phyloP scores from a whole-genome alignment of 257 asterid species.

The Forsythia suspensa region DNA sequence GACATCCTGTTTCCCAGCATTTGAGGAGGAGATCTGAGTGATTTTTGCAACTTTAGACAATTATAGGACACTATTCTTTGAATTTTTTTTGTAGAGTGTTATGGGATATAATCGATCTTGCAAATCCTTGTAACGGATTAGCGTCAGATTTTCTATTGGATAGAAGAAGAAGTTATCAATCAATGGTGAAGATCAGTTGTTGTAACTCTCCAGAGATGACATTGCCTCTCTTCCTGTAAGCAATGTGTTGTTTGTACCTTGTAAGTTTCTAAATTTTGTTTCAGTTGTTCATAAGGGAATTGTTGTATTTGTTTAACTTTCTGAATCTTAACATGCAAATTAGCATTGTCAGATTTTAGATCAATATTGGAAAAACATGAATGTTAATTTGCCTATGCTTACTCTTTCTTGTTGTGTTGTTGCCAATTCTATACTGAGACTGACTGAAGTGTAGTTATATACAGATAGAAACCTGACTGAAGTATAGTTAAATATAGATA shows the following conservation, averaged over 20 bases:
- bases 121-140: neutral
- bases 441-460: no score
- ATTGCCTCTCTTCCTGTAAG: no score
- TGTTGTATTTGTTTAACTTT: conserved; percentile 46
- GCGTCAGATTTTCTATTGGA: neutral
- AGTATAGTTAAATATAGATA: no score
- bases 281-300: conserved; percentile 53
- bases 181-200: neutral
- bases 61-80: neutral
- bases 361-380: conserved; percentile 17
- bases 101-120: neutral
- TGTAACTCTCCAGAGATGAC: no score
- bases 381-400: neutral
- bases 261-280: conserved; percentile 38
- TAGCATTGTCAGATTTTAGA: conserved; percentile 29
- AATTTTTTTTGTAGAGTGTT: neutral
- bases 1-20: conserved; percentile 18
- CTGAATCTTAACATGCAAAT: conserved; percentile 4
- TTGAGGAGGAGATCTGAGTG: conserved; percentile 19
- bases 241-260: no score
- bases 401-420: no score
- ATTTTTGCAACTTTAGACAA: neutral
- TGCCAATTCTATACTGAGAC: no score
- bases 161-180: neutral
- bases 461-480: no score